Conservation (phyloP, 192 early-diverging fungal genomes). For the Coemansia sp. region DNA sequence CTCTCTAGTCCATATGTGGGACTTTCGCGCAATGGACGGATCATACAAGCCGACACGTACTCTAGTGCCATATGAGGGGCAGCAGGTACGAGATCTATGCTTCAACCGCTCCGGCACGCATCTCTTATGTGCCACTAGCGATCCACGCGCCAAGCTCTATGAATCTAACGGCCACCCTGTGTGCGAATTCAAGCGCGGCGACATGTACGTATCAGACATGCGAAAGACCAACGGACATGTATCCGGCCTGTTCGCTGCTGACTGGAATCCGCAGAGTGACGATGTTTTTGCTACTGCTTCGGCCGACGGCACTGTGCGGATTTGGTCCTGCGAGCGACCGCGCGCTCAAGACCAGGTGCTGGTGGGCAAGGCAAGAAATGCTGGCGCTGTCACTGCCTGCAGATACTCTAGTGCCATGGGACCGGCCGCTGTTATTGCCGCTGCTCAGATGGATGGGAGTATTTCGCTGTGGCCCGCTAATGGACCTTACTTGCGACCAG, state of each 20-base stretch:
- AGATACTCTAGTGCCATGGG: constrained; percentile 58
- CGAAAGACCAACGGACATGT: constrained; percentile 86
- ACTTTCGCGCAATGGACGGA: constrained; percentile 89
- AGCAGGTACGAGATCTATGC: constrained; percentile 81
- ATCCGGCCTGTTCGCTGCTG: constrained; percentile 71
- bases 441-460: constrained; percentile 74
- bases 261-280: constrained; percentile 79
- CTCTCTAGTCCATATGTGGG: constrained; percentile 86
- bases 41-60: constrained; percentile 75
- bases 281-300: constrained; percentile 77
- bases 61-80: constrained; percentile 77
- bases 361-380: constrained; percentile 71
- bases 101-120: constrained; percentile 77
- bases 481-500: constrained; percentile 63
- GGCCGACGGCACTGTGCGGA: constrained; percentile 73
- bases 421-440: constrained; percentile 19
- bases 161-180: constrained; percentile 78
- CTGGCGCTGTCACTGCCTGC: constrained; percentile 75
- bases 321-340: constrained; percentile 83
- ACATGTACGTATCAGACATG: constrained; percentile 91
- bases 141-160: constrained; percentile 75
- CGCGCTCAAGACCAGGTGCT: constrained; percentile 78
- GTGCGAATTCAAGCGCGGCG: constrained; percentile 84
- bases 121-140: constrained; percentile 80
- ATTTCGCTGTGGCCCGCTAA: constrained; percentile 76